Base-by-base conservation (phyloP, 108 stramenopile species). In the Nannochloropsis gaditana region DNA sequence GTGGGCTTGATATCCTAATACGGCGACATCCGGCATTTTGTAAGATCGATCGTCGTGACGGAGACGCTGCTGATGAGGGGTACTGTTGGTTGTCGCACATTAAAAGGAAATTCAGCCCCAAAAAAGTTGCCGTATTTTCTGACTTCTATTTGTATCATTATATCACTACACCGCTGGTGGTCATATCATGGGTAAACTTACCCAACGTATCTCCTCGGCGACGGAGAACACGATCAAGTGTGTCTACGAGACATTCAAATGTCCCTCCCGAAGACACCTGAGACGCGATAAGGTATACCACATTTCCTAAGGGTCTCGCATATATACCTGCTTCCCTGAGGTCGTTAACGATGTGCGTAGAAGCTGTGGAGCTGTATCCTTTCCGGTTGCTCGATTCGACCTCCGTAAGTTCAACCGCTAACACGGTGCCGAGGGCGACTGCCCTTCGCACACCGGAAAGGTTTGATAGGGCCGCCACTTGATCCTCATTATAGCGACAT, bases 361-460 rank as follows among this genome's bases (percentile, higher is more conserved):
- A 50, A 11, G 47, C 47, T 50, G 47, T 50, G 47, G 47, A 50
- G 10, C 47, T 50, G 15, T 50, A 50, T 15, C 47, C 47, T 15
- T 50, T 15, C 15, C 47, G 11, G 10, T 15, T 10, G 11, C 47
- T 15, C 15, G 10, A 11, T 15, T 50, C 15, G 11, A 10, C 47
- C 47, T 50, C 80, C 17, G 1, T 10, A 11, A 81, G 80, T 10
- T 81, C 41, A 9, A 81, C 41, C 41, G 80, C 21, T 43, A 83
- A 43, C 15, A 83, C 83, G 11, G 83, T 44, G 44, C 45, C 45
- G 11, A 83, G 44, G 9, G 83, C 42, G n/a, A 83, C 21, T 15
- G 45, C 83, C 45, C 43, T 9, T 10, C 83, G 45, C 83, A 83
- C 45, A 1, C 45, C 83, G 9, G 44, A 9, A 9, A 83, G 10